Base-by-base conservation (phyloP, 495 filamentous ascomycete genomes). In the Penicillium tannophilum region DNA sequence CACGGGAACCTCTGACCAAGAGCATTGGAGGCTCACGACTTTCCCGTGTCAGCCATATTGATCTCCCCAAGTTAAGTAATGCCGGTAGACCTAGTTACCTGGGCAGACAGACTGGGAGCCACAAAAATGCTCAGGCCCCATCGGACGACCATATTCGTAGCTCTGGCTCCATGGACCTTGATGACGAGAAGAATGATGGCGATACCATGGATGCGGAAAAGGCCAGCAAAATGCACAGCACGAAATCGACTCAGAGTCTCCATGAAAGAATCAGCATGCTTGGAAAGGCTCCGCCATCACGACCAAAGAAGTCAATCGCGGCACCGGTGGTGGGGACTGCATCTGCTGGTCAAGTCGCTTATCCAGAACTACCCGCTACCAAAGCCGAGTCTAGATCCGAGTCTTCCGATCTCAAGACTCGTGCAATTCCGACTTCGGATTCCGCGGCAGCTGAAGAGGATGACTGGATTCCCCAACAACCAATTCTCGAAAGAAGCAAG, bases 251-350 rank as follows among this genome's bases (percentile, higher is more conserved):
- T 3, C 92, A 97, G 68, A 81, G 88, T 10, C 79, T 98, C 17
- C 90, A 95, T 57, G 95, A 98, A 58, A 89, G 91, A 63, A 97
- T 98, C 63, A 93, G 87, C 66, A 91, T 93, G 85, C 82, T 98
- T 19, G 92, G 92, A 23, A 90, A 97, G 69, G 80, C 85, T 1
- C 89, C 92, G 64, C 78, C 88, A 45, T 78, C 87, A 31, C 79
- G 88, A 46, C 76, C 84, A 3, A 90, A 87, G 4, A 93, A 93
- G 65, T 88, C 87, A 11, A 86, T 91, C 28, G 77, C 86, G 0
- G 78, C 85, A 28, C 26, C 46, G 55, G 67, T 70, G 11, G 62
- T 75, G 28, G 72, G 74, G 4, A 33, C 70, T 7, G 58, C 26
- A 33, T 55, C 79, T 33, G 59, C 64, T 23, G 63, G 68, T 17